phyloP scores from a whole-genome alignment of 257 asterid genomes.

The Leonotis leonurus region DNA sequence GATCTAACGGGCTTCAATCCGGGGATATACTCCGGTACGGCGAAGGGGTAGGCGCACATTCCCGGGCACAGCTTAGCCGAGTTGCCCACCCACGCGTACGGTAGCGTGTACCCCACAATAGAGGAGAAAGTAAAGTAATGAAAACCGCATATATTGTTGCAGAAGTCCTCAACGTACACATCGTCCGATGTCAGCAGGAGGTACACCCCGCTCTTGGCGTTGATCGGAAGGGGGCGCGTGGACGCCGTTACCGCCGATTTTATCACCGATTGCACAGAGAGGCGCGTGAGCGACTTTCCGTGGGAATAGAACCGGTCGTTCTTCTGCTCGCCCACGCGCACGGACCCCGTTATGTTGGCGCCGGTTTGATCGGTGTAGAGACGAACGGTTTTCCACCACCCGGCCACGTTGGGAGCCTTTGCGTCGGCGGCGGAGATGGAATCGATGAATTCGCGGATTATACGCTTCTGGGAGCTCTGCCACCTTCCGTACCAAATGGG shows the following conservation, averaged over 20 bases:
- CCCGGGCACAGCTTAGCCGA: slow-evolving; percentile 73
- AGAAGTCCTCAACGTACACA: slow-evolving; percentile 67
- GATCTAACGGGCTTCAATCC: slow-evolving; percentile 49
- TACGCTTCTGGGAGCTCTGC: slow-evolving; percentile 58
- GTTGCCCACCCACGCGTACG: slow-evolving; percentile 95
- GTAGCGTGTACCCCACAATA: slow-evolving; percentile 81
- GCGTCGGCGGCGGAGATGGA: slow-evolving; percentile 54
- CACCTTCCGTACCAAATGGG: slow-evolving; percentile 91
- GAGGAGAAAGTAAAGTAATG: slow-evolving; percentile 89
- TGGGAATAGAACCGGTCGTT: slow-evolving; percentile 61
- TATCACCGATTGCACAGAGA: slow-evolving; percentile 62
- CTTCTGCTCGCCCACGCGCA: slow-evolving; percentile 54
- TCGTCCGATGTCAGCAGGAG: slow-evolving; percentile 67
- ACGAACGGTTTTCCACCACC: slow-evolving; percentile 82
- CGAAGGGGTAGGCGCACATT: slow-evolving; percentile 73
- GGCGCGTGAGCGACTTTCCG: slow-evolving; percentile 61
- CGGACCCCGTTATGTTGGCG: slow-evolving; percentile 46
- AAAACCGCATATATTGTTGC: slow-evolving; percentile 68
- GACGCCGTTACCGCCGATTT: slow-evolving; percentile 53
- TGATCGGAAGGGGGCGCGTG: slow-evolving; percentile 64
- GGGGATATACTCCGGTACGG: slow-evolving; percentile 65
- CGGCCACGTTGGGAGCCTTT: slow-evolving; percentile 55
- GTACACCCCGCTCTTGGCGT: slow-evolving; percentile 67
- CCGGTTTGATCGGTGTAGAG: slow-evolving; percentile 78
- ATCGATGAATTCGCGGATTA: slow-evolving; percentile 77